Base-by-base conservation (phyloP, 192 early-diverging fungal genomes). In the Coemansia biformis region DNA sequence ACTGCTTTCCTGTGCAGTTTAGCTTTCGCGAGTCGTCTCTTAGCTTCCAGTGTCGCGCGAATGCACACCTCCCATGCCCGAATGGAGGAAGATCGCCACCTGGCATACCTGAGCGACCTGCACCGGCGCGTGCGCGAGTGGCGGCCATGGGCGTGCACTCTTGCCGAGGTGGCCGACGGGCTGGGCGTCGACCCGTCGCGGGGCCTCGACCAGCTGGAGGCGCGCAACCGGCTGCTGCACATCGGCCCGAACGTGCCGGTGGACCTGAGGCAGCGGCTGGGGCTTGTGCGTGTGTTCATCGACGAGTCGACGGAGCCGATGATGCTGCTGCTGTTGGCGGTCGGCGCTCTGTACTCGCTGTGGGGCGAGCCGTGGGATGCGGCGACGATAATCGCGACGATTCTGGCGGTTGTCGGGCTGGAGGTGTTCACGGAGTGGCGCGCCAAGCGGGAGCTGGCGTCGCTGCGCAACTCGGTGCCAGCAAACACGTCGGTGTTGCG, bases 301-400 rank as follows among this genome's bases (percentile, higher is more conserved):
- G 40, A 39, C 32, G 57, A 66, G 15, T n/a, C 39, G 8, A 23
- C 56, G 7, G 57, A 65, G 19, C 69, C 69, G 16, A 56, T 64
- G 53, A 48, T 64, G 35, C 26, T 65, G 5, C 57, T 73, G 12
- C 49, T 73, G 12, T 42, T 65, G 1, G 26, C 34, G 1, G 57
- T 73, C 1, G 63, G 62, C 8, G 39, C 44, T 3, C 45, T 73
- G 14, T 73, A 73, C 19, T 60, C 57, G 34, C 16, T 73, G 15
- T 73, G 69, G 69, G 69, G 69, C 13, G 56, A 62, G 18, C 22
- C 50, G 9, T 63, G 67, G 55, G 56, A 62, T 21, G 55, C 54
- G 0, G 51, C 42, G 8, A 61, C 63, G 22, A 54, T 73, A 7
- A 39, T 59, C 21, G 57, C 45, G 11, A 40, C 63, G 5, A 64